phyloP scores from a whole-genome alignment of 176 grass and related monocot species.

The Saccharum spontaneum region DNA sequence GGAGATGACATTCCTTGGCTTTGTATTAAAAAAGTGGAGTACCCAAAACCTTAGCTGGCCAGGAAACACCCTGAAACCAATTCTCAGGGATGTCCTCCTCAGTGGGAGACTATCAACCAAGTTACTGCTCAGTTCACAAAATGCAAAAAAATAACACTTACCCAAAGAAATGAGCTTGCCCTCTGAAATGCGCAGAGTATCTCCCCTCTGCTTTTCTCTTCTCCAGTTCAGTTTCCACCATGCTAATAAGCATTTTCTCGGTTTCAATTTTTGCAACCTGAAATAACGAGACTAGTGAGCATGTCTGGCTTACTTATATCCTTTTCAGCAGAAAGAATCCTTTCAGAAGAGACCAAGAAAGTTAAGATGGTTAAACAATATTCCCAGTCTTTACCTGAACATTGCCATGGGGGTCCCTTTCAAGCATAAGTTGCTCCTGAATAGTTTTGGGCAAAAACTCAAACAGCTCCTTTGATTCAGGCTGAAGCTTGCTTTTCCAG shows the following conservation, averaged over 20 bases:
- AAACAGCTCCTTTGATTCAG: constrained; percentile 64
- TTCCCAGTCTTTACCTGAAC: constrained; percentile 69
- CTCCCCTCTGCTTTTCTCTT: constrained; percentile 82
- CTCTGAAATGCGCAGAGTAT: constrained; percentile 78
- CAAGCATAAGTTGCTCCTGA: constrained; percentile 90
- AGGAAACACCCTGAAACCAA: background rate
- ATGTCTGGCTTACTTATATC: background rate
- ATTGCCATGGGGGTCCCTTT: constrained; percentile 99
- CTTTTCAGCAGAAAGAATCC: background rate
- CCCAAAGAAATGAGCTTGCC: constrained; percentile 99
- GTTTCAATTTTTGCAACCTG: constrained; percentile 99
- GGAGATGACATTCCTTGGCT: background rate
- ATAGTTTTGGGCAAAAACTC: constrained; percentile 89
- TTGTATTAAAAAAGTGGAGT: background rate
- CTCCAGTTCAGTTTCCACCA: constrained; percentile 97
- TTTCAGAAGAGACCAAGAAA: background rate
- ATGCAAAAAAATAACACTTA: constrained; percentile 24
- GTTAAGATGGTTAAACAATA: background rate
- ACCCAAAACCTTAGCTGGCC: background rate
- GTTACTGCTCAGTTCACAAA: background rate
- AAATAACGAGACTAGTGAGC: background rate
- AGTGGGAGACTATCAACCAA: background rate
- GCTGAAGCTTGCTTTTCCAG: constrained; percentile 89
- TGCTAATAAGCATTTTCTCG: constrained; percentile 97
- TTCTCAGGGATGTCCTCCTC: background rate